Evolutionary conservation across 495 filamentous ascomycete species (phyloP).

Genomic region (Xylaria longipes): DNA sequence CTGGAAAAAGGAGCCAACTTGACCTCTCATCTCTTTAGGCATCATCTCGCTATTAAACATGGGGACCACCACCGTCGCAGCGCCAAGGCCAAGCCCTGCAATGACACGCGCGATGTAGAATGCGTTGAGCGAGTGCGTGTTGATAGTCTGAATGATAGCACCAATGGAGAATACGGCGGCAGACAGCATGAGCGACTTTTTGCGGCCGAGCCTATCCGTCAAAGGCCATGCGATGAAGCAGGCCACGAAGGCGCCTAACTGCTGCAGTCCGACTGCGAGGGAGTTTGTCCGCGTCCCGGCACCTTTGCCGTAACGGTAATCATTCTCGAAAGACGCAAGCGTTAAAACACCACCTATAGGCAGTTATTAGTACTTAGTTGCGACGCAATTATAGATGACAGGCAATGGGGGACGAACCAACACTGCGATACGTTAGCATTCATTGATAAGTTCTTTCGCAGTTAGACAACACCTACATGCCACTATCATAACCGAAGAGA

Average conservation of each 20-base stretch:
- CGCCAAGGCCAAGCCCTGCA: constrained; percentile 62
- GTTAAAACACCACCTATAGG: constrained; percentile 48
- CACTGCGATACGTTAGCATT: constrained; percentile 23
- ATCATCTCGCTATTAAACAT: constrained; percentile 62
- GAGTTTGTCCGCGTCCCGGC: constrained; percentile 34
- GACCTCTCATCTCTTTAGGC: constrained; percentile 61
- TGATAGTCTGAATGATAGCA: constrained; percentile 46
- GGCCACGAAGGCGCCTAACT: constrained; percentile 45
- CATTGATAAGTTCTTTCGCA: background rate
- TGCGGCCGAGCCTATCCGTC: constrained; percentile 45
- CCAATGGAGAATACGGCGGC: constrained; percentile 49
- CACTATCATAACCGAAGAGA: constrained; percentile 48
- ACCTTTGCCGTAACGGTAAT: constrained; percentile 40
- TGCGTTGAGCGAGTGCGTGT: constrained; percentile 42
- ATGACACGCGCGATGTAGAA: constrained; percentile 55
- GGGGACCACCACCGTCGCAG: constrained; percentile 59
- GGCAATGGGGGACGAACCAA: constrained; percentile 32
- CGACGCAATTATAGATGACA: background rate
- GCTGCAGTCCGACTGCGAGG: constrained; percentile 37
- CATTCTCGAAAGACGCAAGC: constrained; percentile 36
- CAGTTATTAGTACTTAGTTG: background rate
- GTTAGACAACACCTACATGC: constrained; percentile 42
- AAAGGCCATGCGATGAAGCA: constrained; percentile 50
- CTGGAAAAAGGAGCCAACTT: constrained; percentile 51
- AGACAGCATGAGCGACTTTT: constrained; percentile 44